Conservation (phyloP, 2,329 filamentous ascomycete genomes). For the Cladosporium velox region DNA sequence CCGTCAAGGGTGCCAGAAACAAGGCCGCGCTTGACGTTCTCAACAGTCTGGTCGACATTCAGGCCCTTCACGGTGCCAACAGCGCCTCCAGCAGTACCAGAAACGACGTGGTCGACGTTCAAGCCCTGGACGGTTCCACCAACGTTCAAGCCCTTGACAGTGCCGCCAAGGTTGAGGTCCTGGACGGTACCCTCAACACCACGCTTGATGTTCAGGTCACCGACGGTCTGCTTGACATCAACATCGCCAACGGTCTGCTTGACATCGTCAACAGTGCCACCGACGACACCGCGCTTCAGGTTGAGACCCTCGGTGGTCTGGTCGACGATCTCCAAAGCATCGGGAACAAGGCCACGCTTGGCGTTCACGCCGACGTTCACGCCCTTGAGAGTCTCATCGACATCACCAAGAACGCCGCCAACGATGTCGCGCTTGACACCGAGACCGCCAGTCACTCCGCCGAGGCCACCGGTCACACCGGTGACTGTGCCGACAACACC, state of each 20-base stretch:
- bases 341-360: neutral
- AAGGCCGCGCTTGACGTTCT: conserved; percentile 9
- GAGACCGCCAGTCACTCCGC: conserved; percentile 4
- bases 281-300: neutral
- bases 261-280: neutral
- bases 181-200: neutral
- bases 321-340: neutral
- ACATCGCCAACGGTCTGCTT: neutral
- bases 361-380: neutral
- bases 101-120: neutral
- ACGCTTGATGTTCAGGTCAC: neutral
- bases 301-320: neutral
- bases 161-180: neutral
- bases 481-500: conserved; percentile 89
- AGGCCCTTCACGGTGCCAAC: neutral
- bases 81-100: neutral
- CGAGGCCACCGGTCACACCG: conserved; percentile 42
- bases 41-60: neutral
- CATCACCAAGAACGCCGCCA: neutral
- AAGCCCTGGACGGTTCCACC: neutral
- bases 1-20: neutral
- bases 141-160: neutral
- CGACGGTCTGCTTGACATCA: neutral
- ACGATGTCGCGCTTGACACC: conserved; percentile 1
- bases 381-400: conserved; percentile 2